Conservation (phyloP, 139 green algal genomes). For the Nannochloris sp. region DNA sequence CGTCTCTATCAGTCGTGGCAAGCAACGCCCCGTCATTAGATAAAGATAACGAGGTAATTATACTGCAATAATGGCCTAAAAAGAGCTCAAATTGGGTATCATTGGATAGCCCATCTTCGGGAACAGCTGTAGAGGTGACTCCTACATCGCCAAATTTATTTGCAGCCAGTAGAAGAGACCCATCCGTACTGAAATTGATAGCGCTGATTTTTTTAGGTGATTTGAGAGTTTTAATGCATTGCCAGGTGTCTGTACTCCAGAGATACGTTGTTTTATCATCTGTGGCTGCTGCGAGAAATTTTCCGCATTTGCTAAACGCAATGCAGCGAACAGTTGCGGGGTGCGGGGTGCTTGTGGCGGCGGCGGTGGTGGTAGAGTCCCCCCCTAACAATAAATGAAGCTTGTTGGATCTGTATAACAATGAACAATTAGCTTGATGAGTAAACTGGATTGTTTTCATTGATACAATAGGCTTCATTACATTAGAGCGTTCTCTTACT, state of each 20-base stretch:
- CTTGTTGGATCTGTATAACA: too few species aligned
- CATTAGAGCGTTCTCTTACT: too few species aligned
- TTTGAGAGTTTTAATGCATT: constrained; percentile 23
- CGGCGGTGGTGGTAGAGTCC: neutral
- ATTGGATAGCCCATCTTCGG: neutral
- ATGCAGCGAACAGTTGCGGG: neutral
- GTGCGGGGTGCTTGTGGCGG: neutral
- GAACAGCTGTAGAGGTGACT: constrained; percentile 12
- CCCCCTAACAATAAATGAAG: too few species aligned
- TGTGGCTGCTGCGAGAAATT: constrained; percentile 36
- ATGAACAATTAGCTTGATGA: neutral
- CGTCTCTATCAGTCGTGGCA: constrained; percentile 65
- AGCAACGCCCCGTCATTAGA: constrained; percentile 45
- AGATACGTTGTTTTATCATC: constrained; percentile 50
- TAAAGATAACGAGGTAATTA: constrained; percentile 57
- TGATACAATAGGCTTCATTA: too few species aligned
- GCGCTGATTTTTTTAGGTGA: constrained; percentile 62
- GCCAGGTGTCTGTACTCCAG: constrained; percentile 24
- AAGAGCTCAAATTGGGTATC: constrained; percentile 35
- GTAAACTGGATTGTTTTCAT: too few species aligned
- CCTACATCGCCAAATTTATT: constrained; percentile 85
- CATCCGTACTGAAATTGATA: constrained; percentile 46
- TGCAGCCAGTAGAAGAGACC: constrained; percentile 42
- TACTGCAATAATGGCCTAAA: constrained; percentile 75
- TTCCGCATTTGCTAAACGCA: neutral